Evolutionary conservation across 2,329 filamentous ascomycete species (phyloP).

Genomic region (Penicillium sp.): DNA sequence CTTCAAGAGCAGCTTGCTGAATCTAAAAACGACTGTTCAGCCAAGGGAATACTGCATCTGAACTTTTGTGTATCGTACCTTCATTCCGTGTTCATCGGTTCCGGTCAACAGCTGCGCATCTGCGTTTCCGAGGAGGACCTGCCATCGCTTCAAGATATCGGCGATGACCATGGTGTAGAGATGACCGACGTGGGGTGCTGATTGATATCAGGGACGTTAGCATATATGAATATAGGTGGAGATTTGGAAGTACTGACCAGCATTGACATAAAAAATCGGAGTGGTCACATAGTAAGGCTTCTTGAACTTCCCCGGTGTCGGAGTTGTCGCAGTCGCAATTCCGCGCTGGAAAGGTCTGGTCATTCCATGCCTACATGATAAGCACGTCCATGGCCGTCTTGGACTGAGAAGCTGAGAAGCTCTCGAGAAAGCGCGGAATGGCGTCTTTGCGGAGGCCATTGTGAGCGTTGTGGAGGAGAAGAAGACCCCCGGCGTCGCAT

Average conservation of each 20-base stretch:
- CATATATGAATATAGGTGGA: neutral
- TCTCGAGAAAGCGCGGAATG: conserved; percentile 33
- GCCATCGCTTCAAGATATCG: conserved; percentile 91
- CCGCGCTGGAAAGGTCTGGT: conserved; percentile 23
- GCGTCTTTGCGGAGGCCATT: conserved; percentile 30
- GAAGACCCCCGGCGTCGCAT: conserved; percentile 16
- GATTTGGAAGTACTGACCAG: conserved; percentile 56
- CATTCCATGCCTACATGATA: conserved; percentile 26
- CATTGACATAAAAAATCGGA: conserved; percentile 99
- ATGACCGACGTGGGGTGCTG: conserved; percentile 91
- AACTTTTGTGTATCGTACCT: conserved; percentile 46
- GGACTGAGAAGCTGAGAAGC: conserved; percentile 26
- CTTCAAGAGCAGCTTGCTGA: conserved; percentile 74
- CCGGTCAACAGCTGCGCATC: conserved; percentile 77
- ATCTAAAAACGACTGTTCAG: conserved; percentile 51
- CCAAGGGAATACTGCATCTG: neutral
- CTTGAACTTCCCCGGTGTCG: conserved; percentile 27
- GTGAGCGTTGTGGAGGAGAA: conserved; percentile 12
- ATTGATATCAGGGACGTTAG: neutral
- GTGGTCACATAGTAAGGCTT: conserved; percentile 96
- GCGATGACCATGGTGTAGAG: conserved; percentile 88
- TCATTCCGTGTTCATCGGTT: conserved; percentile 97
- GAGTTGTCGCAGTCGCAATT: conserved; percentile 29
- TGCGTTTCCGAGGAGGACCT: conserved; percentile 66
- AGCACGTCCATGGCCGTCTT: conserved; percentile 31